Evolutionary conservation across 108 stramenopile genomes (phyloP).

Genomic region (Cyclostephanos invisitatus): DNA sequence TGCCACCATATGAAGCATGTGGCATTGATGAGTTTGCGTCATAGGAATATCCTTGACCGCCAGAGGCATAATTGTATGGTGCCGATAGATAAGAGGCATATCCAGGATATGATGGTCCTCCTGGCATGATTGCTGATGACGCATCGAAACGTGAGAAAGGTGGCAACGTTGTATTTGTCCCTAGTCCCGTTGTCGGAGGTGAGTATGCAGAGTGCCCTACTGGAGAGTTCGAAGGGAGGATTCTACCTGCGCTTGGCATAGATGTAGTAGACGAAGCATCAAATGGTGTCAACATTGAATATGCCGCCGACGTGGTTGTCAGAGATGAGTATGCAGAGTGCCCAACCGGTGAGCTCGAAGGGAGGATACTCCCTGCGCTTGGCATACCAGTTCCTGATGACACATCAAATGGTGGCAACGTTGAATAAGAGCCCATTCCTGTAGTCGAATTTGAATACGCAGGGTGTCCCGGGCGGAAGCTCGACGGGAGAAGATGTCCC

Average conservation of each 20-base stretch:
- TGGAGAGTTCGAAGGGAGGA: conserved; percentile 24
- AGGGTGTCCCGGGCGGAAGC: conserved; percentile 7
- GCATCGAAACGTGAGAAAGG: not conserved
- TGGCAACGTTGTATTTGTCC: conserved; percentile 23
- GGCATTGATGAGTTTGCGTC: conserved; percentile 6
- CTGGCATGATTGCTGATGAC: conserved; percentile 2
- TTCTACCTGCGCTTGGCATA: conserved; percentile 3
- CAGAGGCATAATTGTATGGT: conserved; percentile 31
- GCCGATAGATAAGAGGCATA: conserved; percentile 15
- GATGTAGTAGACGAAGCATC: conserved; percentile 9
- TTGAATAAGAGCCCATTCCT: conserved; percentile 19
- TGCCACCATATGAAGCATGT: conserved; percentile 5
- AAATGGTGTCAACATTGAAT: conserved; percentile 17
- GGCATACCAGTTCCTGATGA: not conserved
- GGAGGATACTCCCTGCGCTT: not conserved
- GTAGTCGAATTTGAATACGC: conserved; percentile 11
- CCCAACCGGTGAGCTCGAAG: conserved; percentile 8
- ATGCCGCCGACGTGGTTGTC: conserved; percentile 5
- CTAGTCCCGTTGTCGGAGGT: not conserved
- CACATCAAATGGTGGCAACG: conserved; percentile 11
- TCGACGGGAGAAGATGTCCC: conserved; percentile 5
- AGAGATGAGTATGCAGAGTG: conserved; percentile 14
- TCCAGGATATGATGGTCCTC: conserved; percentile 14
- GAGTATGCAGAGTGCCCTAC: conserved; percentile 12
- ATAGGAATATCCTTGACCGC: conserved; percentile 19